A percentile compares a stretch with the other conserved stretches of the same genome.
phyloP scores from a whole-genome alignment of 148 eudicot genomes.

The Silene latifolia region DNA sequence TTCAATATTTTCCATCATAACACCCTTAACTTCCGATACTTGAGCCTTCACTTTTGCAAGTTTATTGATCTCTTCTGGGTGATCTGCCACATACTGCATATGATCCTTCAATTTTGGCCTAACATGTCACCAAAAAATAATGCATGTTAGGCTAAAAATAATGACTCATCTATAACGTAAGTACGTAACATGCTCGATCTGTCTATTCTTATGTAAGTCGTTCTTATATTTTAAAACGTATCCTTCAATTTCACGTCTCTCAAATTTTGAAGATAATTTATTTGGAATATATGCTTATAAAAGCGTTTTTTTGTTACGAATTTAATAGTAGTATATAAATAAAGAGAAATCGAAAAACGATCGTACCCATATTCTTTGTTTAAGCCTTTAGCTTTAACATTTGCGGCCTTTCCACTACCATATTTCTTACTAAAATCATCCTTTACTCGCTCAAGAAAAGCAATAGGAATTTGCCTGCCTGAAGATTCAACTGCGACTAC shows the following conservation, averaged over 20 bases:
- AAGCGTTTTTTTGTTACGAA: neutral
- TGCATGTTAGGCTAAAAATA: neutral
- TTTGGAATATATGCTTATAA: no score
- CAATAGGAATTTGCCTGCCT: constrained; percentile 26
- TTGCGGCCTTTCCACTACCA: constrained; percentile 19
- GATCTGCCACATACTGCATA: constrained; percentile 27
- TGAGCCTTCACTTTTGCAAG: constrained; percentile 29
- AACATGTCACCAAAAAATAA: neutral
- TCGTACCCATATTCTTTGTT: constrained; percentile 24
- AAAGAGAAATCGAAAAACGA: neutral
- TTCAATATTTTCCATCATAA: constrained; percentile 25
- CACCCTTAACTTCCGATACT: constrained; percentile 28
- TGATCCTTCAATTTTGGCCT: constrained; percentile 29
- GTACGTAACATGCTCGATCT: no score
- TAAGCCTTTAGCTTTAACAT: constrained; percentile 19
- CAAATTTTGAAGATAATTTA: no score
- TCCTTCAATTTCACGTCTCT: no score
- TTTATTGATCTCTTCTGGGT: constrained; percentile 23
- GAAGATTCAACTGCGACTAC: constrained; percentile 27
- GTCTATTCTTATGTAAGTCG: no score
- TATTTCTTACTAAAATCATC: constrained; percentile 28
- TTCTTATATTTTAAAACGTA: no score
- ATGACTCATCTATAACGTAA: neutral
- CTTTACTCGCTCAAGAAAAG: constrained; percentile 25
- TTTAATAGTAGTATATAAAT: neutral